These are phyloP conservation scores for Fusarium xyrophilum DNA, from an alignment of 2,329 filamentous ascomycete species.

Conservation along the genomic window DNA sequence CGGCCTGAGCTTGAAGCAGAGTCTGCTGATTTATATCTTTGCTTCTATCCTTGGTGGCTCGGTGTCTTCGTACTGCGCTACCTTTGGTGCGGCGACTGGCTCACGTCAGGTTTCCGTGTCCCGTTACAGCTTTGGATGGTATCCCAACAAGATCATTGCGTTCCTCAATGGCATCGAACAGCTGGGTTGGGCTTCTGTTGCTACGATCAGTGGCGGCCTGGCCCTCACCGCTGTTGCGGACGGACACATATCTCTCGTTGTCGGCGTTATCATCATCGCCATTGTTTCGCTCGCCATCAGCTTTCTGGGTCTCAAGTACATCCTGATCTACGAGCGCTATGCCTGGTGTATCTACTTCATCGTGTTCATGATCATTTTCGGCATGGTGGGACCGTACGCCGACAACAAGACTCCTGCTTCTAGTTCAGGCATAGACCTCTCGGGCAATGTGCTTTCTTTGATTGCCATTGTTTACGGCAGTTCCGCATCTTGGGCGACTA, in stretches of 20 bases:
- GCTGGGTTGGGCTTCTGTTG: slow-evolving; percentile 8
- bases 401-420: slow-evolving; percentile 1
- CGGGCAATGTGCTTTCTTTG: slow-evolving; percentile 2
- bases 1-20: slow-evolving; percentile 10
- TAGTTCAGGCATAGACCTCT: neutral
- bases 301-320: slow-evolving; percentile 7
- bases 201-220: slow-evolving; percentile 3
- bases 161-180: slow-evolving; percentile 9
- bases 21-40: neutral
- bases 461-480: slow-evolving; percentile 2
- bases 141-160: slow-evolving; percentile 7
- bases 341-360: slow-evolving; percentile 10
- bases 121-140: slow-evolving; percentile 7
- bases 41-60: slow-evolving; percentile 7
- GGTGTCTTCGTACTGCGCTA: slow-evolving; percentile 2
- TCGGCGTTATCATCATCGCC: slow-evolving; percentile 6
- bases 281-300: slow-evolving; percentile 8
- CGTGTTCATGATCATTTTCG: slow-evolving; percentile 2
- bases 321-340: slow-evolving; percentile 2
- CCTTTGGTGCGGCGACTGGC: neutral
- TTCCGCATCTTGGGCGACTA: slow-evolving; percentile 5
- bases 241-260: slow-evolving; percentile 2
- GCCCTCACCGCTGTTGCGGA: neutral
- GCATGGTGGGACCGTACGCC: slow-evolving; percentile 6
- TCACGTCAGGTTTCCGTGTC: slow-evolving; percentile 4